These are phyloP conservation scores for Carex scoparia DNA, from an alignment of 176 grass and related monocot species.

Conservation along the genomic window DNA sequence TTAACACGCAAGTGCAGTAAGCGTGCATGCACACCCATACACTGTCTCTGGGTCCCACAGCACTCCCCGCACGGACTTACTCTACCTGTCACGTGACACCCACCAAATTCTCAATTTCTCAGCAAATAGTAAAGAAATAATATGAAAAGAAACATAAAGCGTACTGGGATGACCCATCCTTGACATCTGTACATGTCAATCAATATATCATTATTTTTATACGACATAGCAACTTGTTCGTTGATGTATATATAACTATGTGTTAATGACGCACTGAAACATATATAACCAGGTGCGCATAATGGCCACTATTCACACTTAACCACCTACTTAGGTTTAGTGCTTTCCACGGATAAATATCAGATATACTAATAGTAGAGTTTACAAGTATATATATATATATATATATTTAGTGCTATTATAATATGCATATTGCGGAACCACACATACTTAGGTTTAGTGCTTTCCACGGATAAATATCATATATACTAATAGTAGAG, in stretches of 20 bases:
- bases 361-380: not conserved
- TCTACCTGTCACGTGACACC: slow-evolving; percentile 20
- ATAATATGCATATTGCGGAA: too few relatives aligned
- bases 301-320: not conserved
- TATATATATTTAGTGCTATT: too few relatives aligned
- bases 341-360: not conserved
- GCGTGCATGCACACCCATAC: slow-evolving; percentile 16
- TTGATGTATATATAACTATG: not conserved
- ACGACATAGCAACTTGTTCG: not conserved
- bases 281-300: not conserved
- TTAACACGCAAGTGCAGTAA: not conserved
- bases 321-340: not conserved
- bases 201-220: not conserved
- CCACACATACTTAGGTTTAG: not conserved
- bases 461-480: not conserved
- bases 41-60: not conserved
- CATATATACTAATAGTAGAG: not conserved
- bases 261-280: not conserved
- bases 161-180: not conserved
- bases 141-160: not conserved
- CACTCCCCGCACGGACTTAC: not conserved
- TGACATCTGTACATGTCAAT: slow-evolving; percentile 1
- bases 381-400: not conserved
- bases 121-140: not conserved
- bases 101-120: not conserved